Conservation (phyloP, 2,329 filamentous ascomycete species). For the Fusarium sarcochroum region DNA sequence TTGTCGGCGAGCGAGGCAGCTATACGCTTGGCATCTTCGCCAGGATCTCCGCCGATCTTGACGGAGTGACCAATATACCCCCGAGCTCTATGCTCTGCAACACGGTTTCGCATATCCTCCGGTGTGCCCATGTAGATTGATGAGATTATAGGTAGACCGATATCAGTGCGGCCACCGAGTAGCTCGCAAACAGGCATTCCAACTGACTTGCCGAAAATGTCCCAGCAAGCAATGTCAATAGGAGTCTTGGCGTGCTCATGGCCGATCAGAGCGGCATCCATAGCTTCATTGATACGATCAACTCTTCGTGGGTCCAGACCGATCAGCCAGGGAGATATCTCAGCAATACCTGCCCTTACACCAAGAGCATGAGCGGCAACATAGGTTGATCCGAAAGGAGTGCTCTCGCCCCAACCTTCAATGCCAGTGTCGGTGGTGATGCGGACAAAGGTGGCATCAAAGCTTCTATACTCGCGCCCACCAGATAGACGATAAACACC, state of each 20-base stretch:
- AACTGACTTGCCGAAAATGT: constrained; percentile 37
- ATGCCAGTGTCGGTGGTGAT: constrained; percentile 40
- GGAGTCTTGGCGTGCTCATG: constrained; percentile 37
- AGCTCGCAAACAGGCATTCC: constrained; percentile 41
- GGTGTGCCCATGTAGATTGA: constrained; percentile 36
- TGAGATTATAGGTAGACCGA: constrained; percentile 34
- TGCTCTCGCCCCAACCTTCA: constrained; percentile 42
- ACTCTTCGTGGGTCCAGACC: constrained; percentile 29
- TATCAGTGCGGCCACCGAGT: constrained; percentile 33
- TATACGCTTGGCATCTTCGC: constrained; percentile 29
- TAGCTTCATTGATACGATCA: constrained; percentile 42
- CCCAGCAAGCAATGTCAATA: constrained; percentile 41
- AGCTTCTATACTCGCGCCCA: constrained; percentile 33
- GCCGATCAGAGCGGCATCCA: constrained; percentile 31
- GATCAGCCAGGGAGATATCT: constrained; percentile 34
- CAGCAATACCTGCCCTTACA: constrained; percentile 34
- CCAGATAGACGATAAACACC: constrained; percentile 35
- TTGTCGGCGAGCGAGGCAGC: constrained; percentile 33
- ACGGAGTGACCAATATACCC: constrained; percentile 35
- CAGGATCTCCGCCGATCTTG: constrained; percentile 36
- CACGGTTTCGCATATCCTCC: constrained; percentile 33
- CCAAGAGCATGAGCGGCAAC: constrained; percentile 37
- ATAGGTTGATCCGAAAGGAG: constrained; percentile 38
- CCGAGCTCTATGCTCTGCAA: constrained; percentile 22
- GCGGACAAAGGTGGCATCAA: constrained; percentile 40